Conservation (phyloP, 176 grass and related monocot species). For the Coix lacrymajobi region DNA sequence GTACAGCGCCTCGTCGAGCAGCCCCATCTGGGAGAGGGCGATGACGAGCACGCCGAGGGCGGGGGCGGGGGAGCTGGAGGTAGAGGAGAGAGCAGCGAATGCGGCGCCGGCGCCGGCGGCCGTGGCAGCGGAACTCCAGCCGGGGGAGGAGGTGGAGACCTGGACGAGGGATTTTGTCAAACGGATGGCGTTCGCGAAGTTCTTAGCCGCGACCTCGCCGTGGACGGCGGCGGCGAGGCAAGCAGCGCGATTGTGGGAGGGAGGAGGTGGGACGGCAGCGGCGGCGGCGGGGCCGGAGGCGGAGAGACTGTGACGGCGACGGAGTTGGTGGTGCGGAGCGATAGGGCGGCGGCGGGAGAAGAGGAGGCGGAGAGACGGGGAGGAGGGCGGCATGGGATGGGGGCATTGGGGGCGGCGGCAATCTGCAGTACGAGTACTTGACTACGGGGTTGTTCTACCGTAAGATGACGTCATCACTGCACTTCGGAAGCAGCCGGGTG, state of each 20-base stretch:
- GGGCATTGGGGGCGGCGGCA: background rate
- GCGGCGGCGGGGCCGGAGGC: background rate
- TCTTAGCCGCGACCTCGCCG: conserved; percentile 16
- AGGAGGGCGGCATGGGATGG: background rate
- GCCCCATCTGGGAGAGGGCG: conserved; percentile 39
- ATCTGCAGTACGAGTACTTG: background rate
- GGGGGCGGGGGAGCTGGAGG: conserved; percentile 10
- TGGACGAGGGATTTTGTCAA: conserved; percentile 57
- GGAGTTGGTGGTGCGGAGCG: background rate
- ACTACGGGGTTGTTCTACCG: background rate
- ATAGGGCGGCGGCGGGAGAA: conserved; percentile 12
- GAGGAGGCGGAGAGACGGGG: conserved; percentile 27
- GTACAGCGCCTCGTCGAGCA: conserved; percentile 32
- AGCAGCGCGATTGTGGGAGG: background rate
- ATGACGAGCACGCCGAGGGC: conserved; percentile 52
- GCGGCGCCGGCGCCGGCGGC: background rate
- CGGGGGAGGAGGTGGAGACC: background rate
- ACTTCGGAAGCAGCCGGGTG: background rate
- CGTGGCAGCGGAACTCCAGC: background rate
- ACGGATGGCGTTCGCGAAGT: conserved; percentile 47
- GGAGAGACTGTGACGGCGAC: background rate
- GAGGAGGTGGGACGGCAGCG: background rate
- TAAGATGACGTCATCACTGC: background rate
- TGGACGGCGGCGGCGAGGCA: conserved; percentile 37
- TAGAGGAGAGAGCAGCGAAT: conserved; percentile 33